Conservation (phyloP, 306 rosid species). For the Prunus mira region DNA sequence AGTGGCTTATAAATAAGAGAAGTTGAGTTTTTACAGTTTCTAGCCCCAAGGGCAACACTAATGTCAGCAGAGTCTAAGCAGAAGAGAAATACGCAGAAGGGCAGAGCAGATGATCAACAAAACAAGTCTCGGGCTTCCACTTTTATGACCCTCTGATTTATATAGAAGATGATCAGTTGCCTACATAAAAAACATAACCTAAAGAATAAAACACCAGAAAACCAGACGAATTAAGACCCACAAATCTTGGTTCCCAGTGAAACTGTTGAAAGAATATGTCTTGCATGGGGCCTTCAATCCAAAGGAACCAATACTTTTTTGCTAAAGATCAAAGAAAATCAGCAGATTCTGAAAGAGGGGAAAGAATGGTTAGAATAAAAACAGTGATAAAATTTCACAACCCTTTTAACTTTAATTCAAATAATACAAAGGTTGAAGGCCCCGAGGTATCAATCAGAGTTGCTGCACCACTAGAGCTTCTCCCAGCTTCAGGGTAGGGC, state of each 20-base stretch:
- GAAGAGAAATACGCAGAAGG: neutral
- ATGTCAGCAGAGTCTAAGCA: neutral
- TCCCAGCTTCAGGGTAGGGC: slow-evolving; percentile 17
- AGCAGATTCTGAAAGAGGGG: slow-evolving; percentile 29
- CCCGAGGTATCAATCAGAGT: slow-evolving; percentile 30
- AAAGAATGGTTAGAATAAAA: slow-evolving; percentile 36
- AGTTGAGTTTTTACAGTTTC: neutral
- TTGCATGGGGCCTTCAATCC: slow-evolving; percentile 23
- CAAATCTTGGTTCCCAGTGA: slow-evolving; percentile 14
- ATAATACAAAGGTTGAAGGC: slow-evolving; percentile 42
- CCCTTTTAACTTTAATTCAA: slow-evolving; percentile 23
- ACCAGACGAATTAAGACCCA: slow-evolving; percentile 10
- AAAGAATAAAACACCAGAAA: slow-evolving; percentile 11
- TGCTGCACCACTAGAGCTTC: slow-evolving; percentile 23
- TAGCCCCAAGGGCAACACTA: neutral
- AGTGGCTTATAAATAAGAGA: neutral
- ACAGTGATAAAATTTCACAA: slow-evolving; percentile 30
- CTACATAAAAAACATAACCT: slow-evolving; percentile 10
- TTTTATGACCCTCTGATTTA: neutral
- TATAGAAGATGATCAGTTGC: slow-evolving; percentile 21
- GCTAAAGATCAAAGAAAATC: slow-evolving; percentile 29
- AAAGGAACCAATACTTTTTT: slow-evolving; percentile 8
- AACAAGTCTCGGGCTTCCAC: neutral
- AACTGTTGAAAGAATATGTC: slow-evolving; percentile 19
- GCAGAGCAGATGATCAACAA: neutral